phyloP scores from a whole-genome alignment of 192 early-diverging fungal genomes.

The Backusella liffmaniae region DNA sequence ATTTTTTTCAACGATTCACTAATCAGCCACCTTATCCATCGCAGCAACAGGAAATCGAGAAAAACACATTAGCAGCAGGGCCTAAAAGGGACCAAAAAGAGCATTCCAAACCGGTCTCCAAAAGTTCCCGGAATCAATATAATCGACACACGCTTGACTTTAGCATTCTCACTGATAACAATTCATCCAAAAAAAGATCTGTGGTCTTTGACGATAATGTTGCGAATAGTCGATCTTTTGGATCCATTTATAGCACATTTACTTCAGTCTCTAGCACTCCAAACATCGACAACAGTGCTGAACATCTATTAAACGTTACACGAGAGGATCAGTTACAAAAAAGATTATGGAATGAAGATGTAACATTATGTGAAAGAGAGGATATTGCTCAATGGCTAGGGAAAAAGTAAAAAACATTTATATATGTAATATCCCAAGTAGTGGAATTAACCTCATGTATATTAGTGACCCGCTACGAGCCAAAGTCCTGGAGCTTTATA shows the following conservation, averaged over 20 bases:
- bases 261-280: neutral
- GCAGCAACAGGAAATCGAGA: neutral
- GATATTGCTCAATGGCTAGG: conserved; percentile 48
- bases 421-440: neutral
- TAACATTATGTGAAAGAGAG: conserved; percentile 37
- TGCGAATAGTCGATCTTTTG: neutral
- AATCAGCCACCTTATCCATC: neutral
- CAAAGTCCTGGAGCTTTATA: conserved; percentile 60
- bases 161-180: neutral
- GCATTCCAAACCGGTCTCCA: neutral
- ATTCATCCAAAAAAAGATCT: neutral
- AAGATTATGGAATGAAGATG: conserved; percentile 39
- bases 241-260: conserved; percentile 8
- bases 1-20: neutral
- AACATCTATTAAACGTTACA: neutral
- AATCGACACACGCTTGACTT: conserved; percentile 1
- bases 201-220: neutral
- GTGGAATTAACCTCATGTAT: neutral
- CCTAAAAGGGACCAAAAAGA: neutral
- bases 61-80: neutral
- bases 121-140: neutral
- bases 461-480: conserved; percentile 3
- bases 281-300: neutral
- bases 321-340: neutral
- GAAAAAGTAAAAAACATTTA: conserved; percentile 30